phyloP scores from a whole-genome alignment of 768 basidiomycete genomes.

The Mycena polygramma region DNA sequence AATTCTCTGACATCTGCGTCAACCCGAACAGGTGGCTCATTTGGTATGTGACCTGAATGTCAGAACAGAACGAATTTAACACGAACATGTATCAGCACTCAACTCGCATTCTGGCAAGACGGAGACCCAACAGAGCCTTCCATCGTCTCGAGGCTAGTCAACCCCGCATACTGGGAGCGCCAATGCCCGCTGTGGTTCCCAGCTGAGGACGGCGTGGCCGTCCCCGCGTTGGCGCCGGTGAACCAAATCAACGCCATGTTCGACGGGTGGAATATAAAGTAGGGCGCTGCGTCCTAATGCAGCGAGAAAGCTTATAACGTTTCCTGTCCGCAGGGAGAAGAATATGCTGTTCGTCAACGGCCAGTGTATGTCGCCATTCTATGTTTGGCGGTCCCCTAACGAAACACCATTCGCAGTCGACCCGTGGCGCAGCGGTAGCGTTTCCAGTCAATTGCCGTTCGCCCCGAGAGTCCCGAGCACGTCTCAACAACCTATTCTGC shows the following conservation, averaged over 20 bases:
- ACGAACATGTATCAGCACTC: conserved; percentile 5
- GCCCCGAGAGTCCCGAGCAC: conserved; percentile 27
- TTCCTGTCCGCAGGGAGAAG: conserved; percentile 9
- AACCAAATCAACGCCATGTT: conserved; percentile 20
- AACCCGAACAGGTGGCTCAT: conserved; percentile 27
- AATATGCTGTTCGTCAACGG: conserved; percentile 31
- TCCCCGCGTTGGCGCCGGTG: conserved; percentile 23
- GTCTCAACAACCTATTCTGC: conserved; percentile 24
- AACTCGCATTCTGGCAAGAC: conserved; percentile 34
- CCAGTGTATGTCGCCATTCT: conserved; percentile 11
- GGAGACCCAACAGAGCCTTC: conserved; percentile 28
- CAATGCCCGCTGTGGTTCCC: conserved; percentile 36
- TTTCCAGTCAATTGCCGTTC: conserved; percentile 21
- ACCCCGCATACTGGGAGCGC: conserved; percentile 32
- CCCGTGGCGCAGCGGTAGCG: conserved; percentile 27
- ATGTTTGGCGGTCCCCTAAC: background rate
- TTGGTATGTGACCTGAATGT: conserved; percentile 15
- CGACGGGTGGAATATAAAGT: conserved; percentile 33
- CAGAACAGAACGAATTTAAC: background rate
- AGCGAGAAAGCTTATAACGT: background rate
- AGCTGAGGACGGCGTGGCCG: conserved; percentile 23
- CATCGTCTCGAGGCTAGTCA: conserved; percentile 29
- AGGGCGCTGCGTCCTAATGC: background rate
- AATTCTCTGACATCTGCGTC: background rate
- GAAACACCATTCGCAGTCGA: conserved; percentile 19